These are phyloP conservation scores for Monoraphidium neglectum DNA, from an alignment of 139 green algal species.

Conservation along the genomic window DNA sequence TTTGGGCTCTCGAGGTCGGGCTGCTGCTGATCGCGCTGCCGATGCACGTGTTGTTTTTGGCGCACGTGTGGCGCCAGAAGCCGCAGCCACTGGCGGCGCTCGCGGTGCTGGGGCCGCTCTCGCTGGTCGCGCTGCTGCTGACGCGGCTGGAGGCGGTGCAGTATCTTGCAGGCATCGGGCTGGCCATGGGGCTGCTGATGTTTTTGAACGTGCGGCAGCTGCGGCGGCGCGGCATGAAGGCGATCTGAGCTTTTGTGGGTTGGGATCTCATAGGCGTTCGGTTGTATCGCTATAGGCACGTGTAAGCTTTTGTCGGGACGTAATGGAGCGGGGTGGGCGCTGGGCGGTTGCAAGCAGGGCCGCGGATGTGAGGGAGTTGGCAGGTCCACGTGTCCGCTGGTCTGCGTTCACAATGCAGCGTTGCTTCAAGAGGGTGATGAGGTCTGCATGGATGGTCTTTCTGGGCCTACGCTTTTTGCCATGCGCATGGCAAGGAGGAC, in stretches of 20 bases:
- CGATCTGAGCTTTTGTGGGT: constrained; percentile 40
- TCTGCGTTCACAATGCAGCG: too few species aligned
- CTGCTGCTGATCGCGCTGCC: constrained; percentile 38
- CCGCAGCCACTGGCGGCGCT: constrained; percentile 40
- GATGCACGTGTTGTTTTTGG: constrained; percentile 49
- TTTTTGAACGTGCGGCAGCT: constrained; percentile 59
- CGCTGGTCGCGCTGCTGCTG: constrained; percentile 54
- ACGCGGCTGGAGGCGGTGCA: constrained; percentile 37
- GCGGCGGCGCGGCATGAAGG: constrained; percentile 44
- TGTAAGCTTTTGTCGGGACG: too few species aligned
- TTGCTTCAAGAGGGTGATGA: too few species aligned
- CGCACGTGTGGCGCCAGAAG: constrained; percentile 61
- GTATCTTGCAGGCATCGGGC: constrained; percentile 45
- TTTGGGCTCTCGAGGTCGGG: neutral
- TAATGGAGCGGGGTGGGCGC: too few species aligned
- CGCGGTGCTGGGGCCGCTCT: constrained; percentile 57
- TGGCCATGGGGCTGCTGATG: constrained; percentile 46
- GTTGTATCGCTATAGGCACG: too few species aligned
- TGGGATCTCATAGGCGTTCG: neutral
- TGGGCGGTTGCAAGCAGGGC: too few species aligned
- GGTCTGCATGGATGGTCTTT: too few species aligned
- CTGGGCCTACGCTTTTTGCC: too few species aligned
- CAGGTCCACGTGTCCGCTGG: too few species aligned
- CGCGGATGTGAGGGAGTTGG: too few species aligned
- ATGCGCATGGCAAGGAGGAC: too few species aligned